Evolutionary conservation across 106 monocot species (phyloP).

Genomic region (Triglochin maritima): DNA sequence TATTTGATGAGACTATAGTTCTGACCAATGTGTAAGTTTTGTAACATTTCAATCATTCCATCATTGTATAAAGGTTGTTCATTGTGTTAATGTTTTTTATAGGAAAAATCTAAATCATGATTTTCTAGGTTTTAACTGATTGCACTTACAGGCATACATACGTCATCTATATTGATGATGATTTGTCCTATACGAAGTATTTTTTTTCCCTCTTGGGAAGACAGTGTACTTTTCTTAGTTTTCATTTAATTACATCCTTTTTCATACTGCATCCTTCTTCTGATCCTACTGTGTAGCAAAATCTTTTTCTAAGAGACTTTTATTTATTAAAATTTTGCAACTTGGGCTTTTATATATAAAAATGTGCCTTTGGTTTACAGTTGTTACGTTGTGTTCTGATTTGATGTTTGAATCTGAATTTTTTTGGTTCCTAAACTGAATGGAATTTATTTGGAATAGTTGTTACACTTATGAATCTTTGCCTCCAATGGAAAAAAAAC

Average conservation of each 20-base stretch:
- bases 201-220: not conserved
- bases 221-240: too few species aligned
- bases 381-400: too few species aligned
- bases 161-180: not conserved
- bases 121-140: not conserved
- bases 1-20: conserved; percentile 38
- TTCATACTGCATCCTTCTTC: too few species aligned
- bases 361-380: too few species aligned
- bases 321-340: too few species aligned
- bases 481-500: not conserved
- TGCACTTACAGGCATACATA: not conserved
- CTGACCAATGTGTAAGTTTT: conserved; percentile 44
- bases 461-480: not conserved
- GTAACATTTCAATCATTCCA: not conserved
- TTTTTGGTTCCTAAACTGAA: not conserved
- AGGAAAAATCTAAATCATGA: not conserved
- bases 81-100: not conserved
- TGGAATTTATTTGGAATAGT: not conserved
- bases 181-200: not conserved
- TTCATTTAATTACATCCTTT: too few species aligned
- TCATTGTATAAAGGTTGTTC: not conserved
- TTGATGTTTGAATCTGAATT: not conserved
- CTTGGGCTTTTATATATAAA: too few species aligned
- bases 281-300: too few species aligned
- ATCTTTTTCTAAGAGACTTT: too few species aligned